These are phyloP conservation scores for Colletotrichum phormii DNA, from an alignment of 2,329 filamentous ascomycete genomes.

Conservation along the genomic window DNA sequence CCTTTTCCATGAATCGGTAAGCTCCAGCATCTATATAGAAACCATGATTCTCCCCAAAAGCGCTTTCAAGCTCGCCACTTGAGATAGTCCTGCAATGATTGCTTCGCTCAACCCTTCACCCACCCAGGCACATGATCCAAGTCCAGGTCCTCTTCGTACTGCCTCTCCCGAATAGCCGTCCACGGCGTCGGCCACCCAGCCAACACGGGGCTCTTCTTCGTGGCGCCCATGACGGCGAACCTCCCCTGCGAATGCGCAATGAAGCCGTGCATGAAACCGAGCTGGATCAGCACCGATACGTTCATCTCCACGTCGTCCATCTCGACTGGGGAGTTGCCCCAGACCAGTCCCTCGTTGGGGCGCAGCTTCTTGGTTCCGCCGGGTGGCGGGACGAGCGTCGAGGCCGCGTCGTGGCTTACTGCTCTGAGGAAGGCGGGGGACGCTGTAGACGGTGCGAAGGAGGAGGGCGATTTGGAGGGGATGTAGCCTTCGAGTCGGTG, in stretches of 20 bases:
- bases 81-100: not conserved
- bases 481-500: slow-evolving; percentile 70
- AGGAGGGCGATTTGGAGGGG: slow-evolving; percentile 50
- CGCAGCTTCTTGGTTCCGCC: slow-evolving; percentile 60
- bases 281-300: slow-evolving; percentile 80
- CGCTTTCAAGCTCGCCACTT: not conserved
- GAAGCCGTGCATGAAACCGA: slow-evolving; percentile 86
- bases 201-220: slow-evolving; percentile 69
- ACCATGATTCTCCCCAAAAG: no score
- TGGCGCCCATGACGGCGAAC: slow-evolving; percentile 85
- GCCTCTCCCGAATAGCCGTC: slow-evolving; percentile 72
- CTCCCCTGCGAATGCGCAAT: slow-evolving; percentile 80
- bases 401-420: slow-evolving; percentile 58
- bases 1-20: not conserved
- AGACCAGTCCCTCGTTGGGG: slow-evolving; percentile 71
- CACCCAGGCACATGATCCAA: slow-evolving; percentile 81
- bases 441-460: slow-evolving; percentile 49
- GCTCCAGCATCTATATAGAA: not conserved
- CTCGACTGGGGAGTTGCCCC: slow-evolving; percentile 70
- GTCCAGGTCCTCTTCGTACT: slow-evolving; percentile 67
- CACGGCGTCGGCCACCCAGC: slow-evolving; percentile 84
- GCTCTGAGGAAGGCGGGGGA: slow-evolving; percentile 61
- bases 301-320: slow-evolving; percentile 80
- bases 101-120: slow-evolving; percentile 63
- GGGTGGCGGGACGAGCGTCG: slow-evolving; percentile 60